Conservation (phyloP, 768 basidiomycete genomes). For the Scleroderma citrinum region DNA sequence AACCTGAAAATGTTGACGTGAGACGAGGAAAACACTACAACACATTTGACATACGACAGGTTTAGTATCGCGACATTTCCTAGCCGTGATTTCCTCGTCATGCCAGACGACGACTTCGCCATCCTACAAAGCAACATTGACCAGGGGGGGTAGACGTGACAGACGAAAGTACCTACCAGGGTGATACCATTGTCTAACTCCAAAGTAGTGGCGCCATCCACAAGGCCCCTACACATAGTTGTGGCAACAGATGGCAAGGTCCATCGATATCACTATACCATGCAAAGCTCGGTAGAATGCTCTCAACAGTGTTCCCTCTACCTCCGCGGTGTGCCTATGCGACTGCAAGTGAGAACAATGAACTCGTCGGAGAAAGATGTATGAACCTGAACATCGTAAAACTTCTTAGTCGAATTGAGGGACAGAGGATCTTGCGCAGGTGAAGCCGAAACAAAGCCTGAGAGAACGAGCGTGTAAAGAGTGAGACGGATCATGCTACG, state of each 20-base stretch:
- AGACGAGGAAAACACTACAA: background rate
- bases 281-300: slow-evolving; percentile 67
- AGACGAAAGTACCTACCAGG: slow-evolving; percentile 35
- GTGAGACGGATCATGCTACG: background rate
- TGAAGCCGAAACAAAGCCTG: slow-evolving; percentile 16
- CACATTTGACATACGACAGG: slow-evolving; percentile 45
- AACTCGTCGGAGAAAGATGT: background rate
- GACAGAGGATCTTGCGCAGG: slow-evolving; percentile 24
- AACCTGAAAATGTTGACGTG: slow-evolving; percentile 31
- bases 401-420: slow-evolving; percentile 15
- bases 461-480: slow-evolving; percentile 7
- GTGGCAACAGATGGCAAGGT: slow-evolving; percentile 7
- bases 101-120: slow-evolving; percentile 78
- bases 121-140: slow-evolving; percentile 41
- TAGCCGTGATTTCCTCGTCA: slow-evolving; percentile 56
- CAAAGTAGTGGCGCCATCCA: slow-evolving; percentile 70
- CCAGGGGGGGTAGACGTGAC: background rate
- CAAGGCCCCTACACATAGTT: slow-evolving; percentile 49
- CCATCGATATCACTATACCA: slow-evolving; percentile 39
- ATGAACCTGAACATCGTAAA: slow-evolving; percentile 49
- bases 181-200: slow-evolving; percentile 79
- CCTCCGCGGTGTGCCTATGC: slow-evolving; percentile 68
- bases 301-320: slow-evolving; percentile 71
- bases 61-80: slow-evolving; percentile 64
- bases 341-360: slow-evolving; percentile 7